Evolutionary conservation across 2,329 filamentous ascomycete species (phyloP).

Genomic region (Verticillium nonalfalfae): DNA sequence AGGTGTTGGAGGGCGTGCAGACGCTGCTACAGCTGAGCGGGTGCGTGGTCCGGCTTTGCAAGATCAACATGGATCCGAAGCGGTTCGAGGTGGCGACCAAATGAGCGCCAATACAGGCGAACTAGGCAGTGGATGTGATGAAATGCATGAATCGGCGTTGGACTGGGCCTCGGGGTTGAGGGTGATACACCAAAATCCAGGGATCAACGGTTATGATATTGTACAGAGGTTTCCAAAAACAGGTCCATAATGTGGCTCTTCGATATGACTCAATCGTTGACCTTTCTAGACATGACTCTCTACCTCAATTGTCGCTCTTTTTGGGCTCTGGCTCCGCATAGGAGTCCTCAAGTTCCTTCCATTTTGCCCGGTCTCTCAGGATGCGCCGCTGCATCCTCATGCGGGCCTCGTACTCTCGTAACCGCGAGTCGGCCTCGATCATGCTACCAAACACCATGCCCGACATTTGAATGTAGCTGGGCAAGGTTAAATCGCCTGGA

Average conservation of each 20-base stretch:
- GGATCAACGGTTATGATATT: background rate
- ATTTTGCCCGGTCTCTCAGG: slow-evolving; percentile 58
- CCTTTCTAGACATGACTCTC: background rate
- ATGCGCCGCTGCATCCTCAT: slow-evolving; percentile 60
- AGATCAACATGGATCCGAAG: slow-evolving; percentile 92
- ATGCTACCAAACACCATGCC: slow-evolving; percentile 75
- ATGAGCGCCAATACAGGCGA: slow-evolving; percentile 14
- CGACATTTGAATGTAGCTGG: slow-evolving; percentile 77
- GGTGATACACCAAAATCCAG: background rate
- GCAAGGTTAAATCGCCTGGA: background rate
- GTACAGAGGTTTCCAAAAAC: background rate
- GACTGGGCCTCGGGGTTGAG: slow-evolving; percentile 4
- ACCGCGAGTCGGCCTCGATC: slow-evolving; percentile 65
- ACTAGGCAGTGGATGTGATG: slow-evolving; percentile 1
- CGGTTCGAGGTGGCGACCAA: slow-evolving; percentile 52
- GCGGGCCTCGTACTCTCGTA: slow-evolving; percentile 60
- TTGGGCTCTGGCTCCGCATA: slow-evolving; percentile 41
- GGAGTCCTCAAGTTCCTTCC: slow-evolving; percentile 61
- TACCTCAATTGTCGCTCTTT: slow-evolving; percentile 19
- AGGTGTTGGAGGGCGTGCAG: slow-evolving; percentile 95
- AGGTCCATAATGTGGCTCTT: background rate
- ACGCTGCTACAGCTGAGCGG: slow-evolving; percentile 90
- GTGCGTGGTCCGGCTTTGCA: slow-evolving; percentile 84
- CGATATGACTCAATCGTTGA: background rate
- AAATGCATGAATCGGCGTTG: slow-evolving; percentile 26